Conservation (phyloP, 2,329 filamentous ascomycete species). For the Colletotrichum kahawae region DNA sequence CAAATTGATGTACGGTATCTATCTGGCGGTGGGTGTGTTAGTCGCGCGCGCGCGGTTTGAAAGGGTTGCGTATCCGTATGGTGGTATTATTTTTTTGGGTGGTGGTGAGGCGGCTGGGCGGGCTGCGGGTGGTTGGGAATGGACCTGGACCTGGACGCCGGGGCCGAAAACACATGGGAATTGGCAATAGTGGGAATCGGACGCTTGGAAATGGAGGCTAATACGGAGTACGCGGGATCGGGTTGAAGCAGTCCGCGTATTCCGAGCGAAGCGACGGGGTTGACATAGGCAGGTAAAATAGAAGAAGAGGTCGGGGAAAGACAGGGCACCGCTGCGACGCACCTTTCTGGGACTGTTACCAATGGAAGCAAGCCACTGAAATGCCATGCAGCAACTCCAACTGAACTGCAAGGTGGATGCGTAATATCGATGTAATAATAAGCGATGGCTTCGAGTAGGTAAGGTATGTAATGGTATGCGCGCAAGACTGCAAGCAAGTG, state of each 20-base stretch:
- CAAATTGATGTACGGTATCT: not conserved
- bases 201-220: not conserved
- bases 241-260: constrained; percentile 12
- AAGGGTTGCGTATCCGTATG: not conserved
- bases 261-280: not conserved
- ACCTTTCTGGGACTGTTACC: not conserved
- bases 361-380: not conserved
- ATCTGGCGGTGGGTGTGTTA: not conserved
- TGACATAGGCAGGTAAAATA: not conserved
- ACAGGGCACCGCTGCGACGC: not conserved
- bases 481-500: not conserved
- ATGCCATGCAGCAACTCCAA: not conserved
- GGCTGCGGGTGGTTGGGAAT: constrained; percentile 13
- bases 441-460: not conserved
- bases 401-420: not conserved
- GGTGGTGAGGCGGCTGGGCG: not conserved
- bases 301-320: not conserved
- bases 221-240: constrained; percentile 10
- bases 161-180: not conserved
- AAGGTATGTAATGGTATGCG: too few relatives aligned
- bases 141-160: not conserved
- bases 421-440: not conserved
- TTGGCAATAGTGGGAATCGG: not conserved
- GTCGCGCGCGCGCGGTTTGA: not conserved
- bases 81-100: not conserved